A percentile compares a stretch with the other conserved stretches of the same genome.
Evolutionary conservation across 257 asterid genomes (phyloP).

Genomic region (Coffea eugenioides): DNA sequence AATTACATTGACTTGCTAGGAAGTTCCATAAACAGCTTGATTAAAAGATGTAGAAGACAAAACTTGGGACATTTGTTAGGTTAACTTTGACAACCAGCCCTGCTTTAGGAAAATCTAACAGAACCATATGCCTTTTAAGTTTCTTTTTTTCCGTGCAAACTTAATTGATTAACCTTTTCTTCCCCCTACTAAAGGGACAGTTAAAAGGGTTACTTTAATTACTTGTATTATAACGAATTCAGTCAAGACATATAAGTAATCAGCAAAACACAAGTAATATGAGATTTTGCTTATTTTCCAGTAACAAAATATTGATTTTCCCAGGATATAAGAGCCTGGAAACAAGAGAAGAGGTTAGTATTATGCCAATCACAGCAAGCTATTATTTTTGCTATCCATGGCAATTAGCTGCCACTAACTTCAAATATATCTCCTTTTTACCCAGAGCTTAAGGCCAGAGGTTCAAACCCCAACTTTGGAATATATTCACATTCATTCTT

Average conservation of each 20-base stretch:
- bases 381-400: neutral
- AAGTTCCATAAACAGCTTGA: neutral
- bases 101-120: neutral
- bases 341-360: no score
- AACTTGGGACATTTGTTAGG: neutral
- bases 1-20: neutral
- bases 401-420: neutral
- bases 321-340: neutral
- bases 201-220: neutral
- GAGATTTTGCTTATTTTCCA: neutral
- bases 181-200: neutral
- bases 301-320: neutral
- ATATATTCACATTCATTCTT: neutral
- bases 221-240: neutral
- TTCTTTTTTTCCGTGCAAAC: neutral
- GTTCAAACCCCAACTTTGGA: neutral
- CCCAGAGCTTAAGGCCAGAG: neutral
- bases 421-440: neutral
- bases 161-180: neutral
- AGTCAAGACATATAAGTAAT: neutral
- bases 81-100: conserved; percentile 1
- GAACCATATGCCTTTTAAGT: neutral
- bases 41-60: neutral
- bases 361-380: no score
- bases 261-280: neutral